Evolutionary conservation across 768 basidiomycete genomes (phyloP).

Genomic region (Symmetrospora coprosmae): DNA sequence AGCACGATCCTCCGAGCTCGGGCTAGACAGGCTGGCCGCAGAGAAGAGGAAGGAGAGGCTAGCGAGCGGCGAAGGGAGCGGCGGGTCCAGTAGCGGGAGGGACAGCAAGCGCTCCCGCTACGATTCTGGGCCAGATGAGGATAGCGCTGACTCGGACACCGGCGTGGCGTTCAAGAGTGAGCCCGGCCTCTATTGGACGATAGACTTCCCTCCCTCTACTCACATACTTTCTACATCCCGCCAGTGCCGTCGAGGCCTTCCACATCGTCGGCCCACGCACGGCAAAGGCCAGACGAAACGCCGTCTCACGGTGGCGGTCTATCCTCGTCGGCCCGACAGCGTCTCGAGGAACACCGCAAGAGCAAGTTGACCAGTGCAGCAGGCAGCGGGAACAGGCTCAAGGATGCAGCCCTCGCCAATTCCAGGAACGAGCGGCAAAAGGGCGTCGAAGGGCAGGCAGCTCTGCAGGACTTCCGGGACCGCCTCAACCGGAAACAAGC

Average conservation of each 20-base stretch:
- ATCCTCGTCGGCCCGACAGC: slow-evolving; percentile 54
- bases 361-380: not conserved
- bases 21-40: slow-evolving; percentile 71
- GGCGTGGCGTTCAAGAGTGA: slow-evolving; percentile 77
- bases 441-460: slow-evolving; percentile 12
- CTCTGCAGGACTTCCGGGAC: slow-evolving; percentile 52
- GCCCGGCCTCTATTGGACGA: slow-evolving; percentile 21
- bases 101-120: slow-evolving; percentile 53
- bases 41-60: slow-evolving; percentile 53
- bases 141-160: slow-evolving; percentile 25
- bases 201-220: not conserved
- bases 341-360: slow-evolving; percentile 61
- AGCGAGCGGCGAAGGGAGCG: slow-evolving; percentile 43
- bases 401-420: slow-evolving; percentile 4
- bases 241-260: slow-evolving; percentile 72
- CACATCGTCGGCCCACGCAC: slow-evolving; percentile 46
- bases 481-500: slow-evolving; percentile 51
- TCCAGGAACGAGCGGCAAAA: slow-evolving; percentile 14
- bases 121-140: slow-evolving; percentile 44
- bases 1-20: slow-evolving; percentile 63
- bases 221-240: not conserved
- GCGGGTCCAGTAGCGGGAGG: slow-evolving; percentile 39
- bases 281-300: slow-evolving; percentile 74
- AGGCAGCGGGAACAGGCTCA: not conserved
- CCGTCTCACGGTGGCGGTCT: slow-evolving; percentile 86